Base-by-base conservation (phyloP, 148 eudicot species). In the Chenopodium quinoa region DNA sequence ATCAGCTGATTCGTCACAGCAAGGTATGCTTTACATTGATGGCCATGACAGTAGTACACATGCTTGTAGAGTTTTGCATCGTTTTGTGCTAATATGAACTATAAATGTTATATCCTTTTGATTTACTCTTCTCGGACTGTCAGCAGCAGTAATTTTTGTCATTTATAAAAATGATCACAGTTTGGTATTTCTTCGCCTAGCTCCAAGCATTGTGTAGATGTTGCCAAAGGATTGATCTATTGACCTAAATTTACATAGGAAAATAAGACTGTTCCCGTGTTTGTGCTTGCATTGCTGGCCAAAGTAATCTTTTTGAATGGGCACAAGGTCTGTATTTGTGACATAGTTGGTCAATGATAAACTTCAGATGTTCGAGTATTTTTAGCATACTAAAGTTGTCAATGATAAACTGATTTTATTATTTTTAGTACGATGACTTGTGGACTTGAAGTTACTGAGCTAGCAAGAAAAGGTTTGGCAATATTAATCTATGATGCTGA, bases 1-100 rank as follows among this genome's bases (percentile, higher is more conserved):
- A 87, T 74, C 91, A 85, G 81, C 86, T 89, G 75, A 84, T 96
- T n/a, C 83, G 83, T 54, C 86, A 88, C 54, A 92, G 89, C 0
- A 93, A 96, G 98, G 99, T 93, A 91, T 67, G 50, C 69, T 65
- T 17, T 70, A 50, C 54, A 31, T 50, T 11, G 25, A 44, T 67
- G 47, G 0, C 25, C 63, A 62, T 25, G 34, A 8, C 14, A 27
- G 9, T 27, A 50, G 17, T 48, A 20, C 10, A 32, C 23, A 75
- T 7, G 79, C 40, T 8, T 22, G 47, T 82, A 44, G 60, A 47
- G 70, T 54, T 16, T 68, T 77, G 73, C 54, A 40, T 67, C 9
- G 14, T 17, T 80, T n/a, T 62, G 46, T 37, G 19, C 34, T 64
- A 64, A 40, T 46, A 44, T 44, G 12, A 22, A 32, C 60, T 50